These are phyloP conservation scores for Cercophora samala DNA, from an alignment of 495 filamentous ascomycete species.

Conservation along the genomic window DNA sequence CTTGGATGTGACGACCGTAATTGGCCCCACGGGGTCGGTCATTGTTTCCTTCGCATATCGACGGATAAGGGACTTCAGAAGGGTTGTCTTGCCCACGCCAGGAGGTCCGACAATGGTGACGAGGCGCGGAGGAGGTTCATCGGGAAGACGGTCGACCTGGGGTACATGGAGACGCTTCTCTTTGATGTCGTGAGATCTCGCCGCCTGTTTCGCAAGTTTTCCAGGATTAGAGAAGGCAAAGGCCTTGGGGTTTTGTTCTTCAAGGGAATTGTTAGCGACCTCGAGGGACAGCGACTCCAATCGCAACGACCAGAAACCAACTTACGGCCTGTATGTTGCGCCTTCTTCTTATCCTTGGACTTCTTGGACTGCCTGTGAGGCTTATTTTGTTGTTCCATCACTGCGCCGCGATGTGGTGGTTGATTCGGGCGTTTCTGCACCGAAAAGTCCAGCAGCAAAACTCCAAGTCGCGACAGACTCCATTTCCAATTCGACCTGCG, in stretches of 20 bases:
- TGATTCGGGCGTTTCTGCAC: constrained; percentile 8
- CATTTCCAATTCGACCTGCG: constrained; percentile 11
- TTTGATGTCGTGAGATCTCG: constrained; percentile 89
- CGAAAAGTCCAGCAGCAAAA: constrained; percentile 14
- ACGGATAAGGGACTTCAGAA: constrained; percentile 87
- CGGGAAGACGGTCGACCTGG: constrained; percentile 87
- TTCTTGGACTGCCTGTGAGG: constrained; percentile 81
- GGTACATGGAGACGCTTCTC: constrained; percentile 96
- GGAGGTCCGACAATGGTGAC: constrained; percentile 92
- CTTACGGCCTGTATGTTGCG: constrained; percentile 39
- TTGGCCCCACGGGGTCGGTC: constrained; percentile 80
- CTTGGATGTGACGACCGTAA: constrained; percentile 94
- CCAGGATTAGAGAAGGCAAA: constrained; percentile 85
- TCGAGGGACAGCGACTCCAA: constrained; percentile 11
- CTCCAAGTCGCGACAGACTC: constrained; percentile 13
- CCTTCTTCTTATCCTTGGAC: constrained; percentile 85
- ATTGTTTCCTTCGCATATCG: constrained; percentile 95
- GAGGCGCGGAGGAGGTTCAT: constrained; percentile 90
- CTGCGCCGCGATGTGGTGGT: constrained; percentile 17
- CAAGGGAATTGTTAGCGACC: constrained; percentile 3
- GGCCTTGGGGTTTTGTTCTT: constrained; percentile 85
- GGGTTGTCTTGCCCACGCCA: constrained; percentile 64
- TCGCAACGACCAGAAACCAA: constrained; percentile 7
- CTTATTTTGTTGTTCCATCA: constrained; percentile 82
- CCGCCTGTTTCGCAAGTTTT: constrained; percentile 76